phyloP scores from a whole-genome alignment of 306 rosid species.

The Styphnolobium japonicum region DNA sequence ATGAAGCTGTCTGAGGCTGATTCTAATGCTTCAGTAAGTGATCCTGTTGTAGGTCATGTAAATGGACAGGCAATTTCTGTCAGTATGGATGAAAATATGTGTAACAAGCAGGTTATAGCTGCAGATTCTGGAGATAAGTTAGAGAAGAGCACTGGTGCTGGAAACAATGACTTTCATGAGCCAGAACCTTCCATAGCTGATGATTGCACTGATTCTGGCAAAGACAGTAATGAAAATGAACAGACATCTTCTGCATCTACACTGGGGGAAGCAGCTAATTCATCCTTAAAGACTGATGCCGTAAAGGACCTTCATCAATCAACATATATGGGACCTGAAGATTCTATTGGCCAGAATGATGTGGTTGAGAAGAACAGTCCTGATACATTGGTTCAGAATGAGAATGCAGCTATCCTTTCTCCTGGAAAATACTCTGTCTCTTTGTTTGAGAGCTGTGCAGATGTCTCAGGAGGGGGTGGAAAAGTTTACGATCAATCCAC shows the following conservation, averaged over 20 bases:
- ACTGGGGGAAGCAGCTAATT: constrained; percentile 35
- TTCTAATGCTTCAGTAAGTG: constrained; percentile 32
- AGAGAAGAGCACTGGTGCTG: constrained; percentile 37
- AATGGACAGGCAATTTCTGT: constrained; percentile 30
- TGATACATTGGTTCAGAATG: constrained; percentile 37
- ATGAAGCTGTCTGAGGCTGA: constrained; percentile 64
- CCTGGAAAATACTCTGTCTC: constrained; percentile 35
- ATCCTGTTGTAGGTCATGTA: constrained; percentile 35
- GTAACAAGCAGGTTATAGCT: constrained; percentile 24
- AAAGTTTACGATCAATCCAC: constrained; percentile 34
- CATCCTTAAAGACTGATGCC: constrained; percentile 30
- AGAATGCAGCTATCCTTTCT: constrained; percentile 40
- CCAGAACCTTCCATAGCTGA: constrained; percentile 41
- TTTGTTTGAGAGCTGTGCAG: constrained; percentile 32
- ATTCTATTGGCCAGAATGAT: constrained; percentile 33
- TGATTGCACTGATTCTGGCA: constrained; percentile 38
- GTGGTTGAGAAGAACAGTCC: constrained; percentile 40
- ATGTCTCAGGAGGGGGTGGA: constrained; percentile 33
- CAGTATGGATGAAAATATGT: constrained; percentile 36
- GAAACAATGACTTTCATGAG: constrained; percentile 32
- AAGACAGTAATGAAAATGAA: constrained; percentile 39
- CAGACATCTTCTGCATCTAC: constrained; percentile 34
- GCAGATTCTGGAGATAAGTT: constrained; percentile 45
- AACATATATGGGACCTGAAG: constrained; percentile 33
- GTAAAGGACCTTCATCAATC: constrained; percentile 37